Evolutionary conservation across 768 basidiomycete species (phyloP), one percentile per base, ranked within the genome.

Genomic region (Imleria badia): DNA sequence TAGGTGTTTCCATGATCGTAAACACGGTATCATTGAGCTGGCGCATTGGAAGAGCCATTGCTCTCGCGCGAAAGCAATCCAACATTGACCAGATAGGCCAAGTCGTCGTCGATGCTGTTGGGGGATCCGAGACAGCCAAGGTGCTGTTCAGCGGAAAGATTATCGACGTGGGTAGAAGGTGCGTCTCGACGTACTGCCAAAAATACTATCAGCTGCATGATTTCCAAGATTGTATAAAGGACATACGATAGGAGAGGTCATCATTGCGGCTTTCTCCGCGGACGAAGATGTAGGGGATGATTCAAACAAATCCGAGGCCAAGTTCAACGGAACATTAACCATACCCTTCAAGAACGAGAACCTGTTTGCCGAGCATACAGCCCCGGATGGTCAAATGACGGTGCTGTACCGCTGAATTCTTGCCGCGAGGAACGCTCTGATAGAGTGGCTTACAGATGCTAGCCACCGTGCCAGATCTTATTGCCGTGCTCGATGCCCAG

Each of bases 291-390:
- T 58, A 39, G 68, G 62, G 20, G 68, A 73, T 39, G 66, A 65
- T 45, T 14, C 49, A 8, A 48, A 60, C 50, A 42, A 33, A 29
- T 45, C 57, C 35, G 51, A 55, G 36, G 55, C 42, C 14, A 71
- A 68, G 48, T 66, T 66, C 42, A 44, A 63, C 14, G 66, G 68
- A 39, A 70, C 66, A 4, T 64, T 85, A 47, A 59, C 73, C 12
- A 79, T 85, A 53, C 81, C 83, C 13, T 85, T 85, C 73, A 81
- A 84, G 69, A 84, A 84, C 61, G 84, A 84, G 60, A 83, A 84
- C 66, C 63, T 84, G 15, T 78, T 75, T 38, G 82, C 80, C 9
- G 77, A 78, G 55, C 59, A 76, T 49, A 69, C 73, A 19, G 41
- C 63, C 45, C 55, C 64, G 40, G 67, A 75, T 57, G 71, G 63